Conservation (phyloP, 2,329 filamentous ascomycete genomes). For the Colletotrichum plurivorum region DNA sequence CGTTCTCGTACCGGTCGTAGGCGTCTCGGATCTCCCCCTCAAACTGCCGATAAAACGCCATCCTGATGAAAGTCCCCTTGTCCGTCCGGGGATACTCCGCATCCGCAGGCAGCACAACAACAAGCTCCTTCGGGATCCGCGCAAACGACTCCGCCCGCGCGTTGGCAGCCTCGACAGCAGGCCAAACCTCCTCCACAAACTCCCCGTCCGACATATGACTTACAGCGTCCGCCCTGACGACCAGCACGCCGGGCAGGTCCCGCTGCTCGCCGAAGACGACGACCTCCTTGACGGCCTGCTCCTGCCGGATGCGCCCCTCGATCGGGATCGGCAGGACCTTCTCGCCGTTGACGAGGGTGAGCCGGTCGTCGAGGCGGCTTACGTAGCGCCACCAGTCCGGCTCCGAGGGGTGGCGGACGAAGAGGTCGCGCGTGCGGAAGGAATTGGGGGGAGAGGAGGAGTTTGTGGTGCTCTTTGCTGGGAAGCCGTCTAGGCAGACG, state of each 20-base stretch:
- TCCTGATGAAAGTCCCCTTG: conserved; percentile 62
- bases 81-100: conserved; percentile 58
- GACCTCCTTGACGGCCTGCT: conserved; percentile 49
- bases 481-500: conserved; percentile 52
- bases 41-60: conserved; percentile 55
- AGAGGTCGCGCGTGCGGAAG: conserved; percentile 54
- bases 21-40: conserved; percentile 47
- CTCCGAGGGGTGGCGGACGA: conserved; percentile 52
- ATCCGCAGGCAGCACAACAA: conserved; percentile 50
- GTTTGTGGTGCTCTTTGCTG: conserved; percentile 52
- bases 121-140: conserved; percentile 58
- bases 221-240: conserved; percentile 48
- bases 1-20: conserved; percentile 8
- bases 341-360: conserved; percentile 56
- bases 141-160: conserved; percentile 57
- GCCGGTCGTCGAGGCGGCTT: conserved; percentile 53
- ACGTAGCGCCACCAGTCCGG: conserved; percentile 55
- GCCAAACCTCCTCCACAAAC: conserved; percentile 50
- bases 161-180: conserved; percentile 49
- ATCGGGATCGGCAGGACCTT: conserved; percentile 54
- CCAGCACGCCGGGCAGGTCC: conserved; percentile 49
- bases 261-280: conserved; percentile 52
- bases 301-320: conserved; percentile 51
- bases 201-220: conserved; percentile 47
- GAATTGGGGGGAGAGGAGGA: conserved; percentile 50